Evolutionary conservation across 108 stramenopile species (phyloP).

Genomic region (Cyclostephanos tholiformis): DNA sequence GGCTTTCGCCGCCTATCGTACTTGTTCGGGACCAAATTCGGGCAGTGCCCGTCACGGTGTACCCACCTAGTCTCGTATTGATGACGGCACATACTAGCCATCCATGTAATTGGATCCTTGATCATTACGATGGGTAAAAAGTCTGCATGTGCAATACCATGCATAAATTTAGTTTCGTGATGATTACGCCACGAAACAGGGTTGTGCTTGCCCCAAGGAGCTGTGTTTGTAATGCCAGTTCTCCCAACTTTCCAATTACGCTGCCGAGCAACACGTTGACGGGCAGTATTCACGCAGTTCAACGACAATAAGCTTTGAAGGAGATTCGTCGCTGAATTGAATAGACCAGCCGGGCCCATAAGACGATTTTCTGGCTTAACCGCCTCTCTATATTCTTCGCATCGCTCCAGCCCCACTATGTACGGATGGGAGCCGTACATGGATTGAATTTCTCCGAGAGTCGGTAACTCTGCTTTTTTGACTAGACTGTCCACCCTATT

Average conservation of each 20-base stretch:
- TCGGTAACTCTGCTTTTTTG: constrained; percentile 30
- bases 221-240: constrained; percentile 50
- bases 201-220: constrained; percentile 90
- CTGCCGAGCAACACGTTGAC: constrained; percentile 6
- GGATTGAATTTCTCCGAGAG: constrained; percentile 50
- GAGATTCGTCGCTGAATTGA: constrained; percentile 53
- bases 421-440: constrained; percentile 67
- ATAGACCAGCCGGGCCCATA: constrained; percentile 59
- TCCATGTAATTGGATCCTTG: constrained; percentile 86
- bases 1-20: constrained; percentile 25
- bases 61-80: constrained; percentile 70
- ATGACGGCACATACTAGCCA: constrained; percentile 83
- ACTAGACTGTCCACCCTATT: not conserved
- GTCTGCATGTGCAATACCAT: constrained; percentile 14
- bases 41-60: constrained; percentile 59
- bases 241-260: constrained; percentile 18
- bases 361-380: constrained; percentile 52
- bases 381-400: constrained; percentile 57
- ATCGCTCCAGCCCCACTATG: constrained; percentile 70
- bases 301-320: constrained; percentile 28
- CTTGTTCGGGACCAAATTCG: constrained; percentile 69
- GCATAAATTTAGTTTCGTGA: constrained; percentile 15
- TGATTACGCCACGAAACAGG: constrained; percentile 57
- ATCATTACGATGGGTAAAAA: constrained; percentile 81
- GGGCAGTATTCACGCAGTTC: constrained; percentile 42